These are phyloP conservation scores for Cadophora luteo-olivacea DNA, from an alignment of 2,329 filamentous ascomycete genomes.

Conservation along the genomic window DNA sequence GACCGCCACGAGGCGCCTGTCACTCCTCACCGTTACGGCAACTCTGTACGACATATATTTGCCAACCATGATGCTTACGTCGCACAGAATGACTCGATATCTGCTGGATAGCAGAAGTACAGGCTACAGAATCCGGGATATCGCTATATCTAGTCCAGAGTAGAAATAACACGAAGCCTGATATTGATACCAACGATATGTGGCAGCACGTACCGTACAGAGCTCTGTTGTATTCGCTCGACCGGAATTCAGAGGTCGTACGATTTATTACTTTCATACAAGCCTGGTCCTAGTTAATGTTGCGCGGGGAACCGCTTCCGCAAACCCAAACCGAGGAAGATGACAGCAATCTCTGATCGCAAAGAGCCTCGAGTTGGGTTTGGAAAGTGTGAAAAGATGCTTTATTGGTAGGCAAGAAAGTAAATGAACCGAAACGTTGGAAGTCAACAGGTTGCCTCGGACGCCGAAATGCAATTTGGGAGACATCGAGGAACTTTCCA, in stretches of 20 bases:
- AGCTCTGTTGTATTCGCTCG: not conserved
- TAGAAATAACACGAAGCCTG: not conserved
- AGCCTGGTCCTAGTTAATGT: not conserved
- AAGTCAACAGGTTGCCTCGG: no score
- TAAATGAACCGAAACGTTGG: not conserved
- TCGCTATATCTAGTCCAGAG: not conserved
- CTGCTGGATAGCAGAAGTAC: not conserved
- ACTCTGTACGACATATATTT: not conserved
- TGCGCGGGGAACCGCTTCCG: slow-evolving; percentile 7
- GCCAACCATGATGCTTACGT: not conserved
- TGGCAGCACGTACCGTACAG: not conserved
- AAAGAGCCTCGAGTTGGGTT: not conserved
- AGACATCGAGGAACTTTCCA: not conserved
- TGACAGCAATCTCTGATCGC: slow-evolving; percentile 2
- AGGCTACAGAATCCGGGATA: not conserved
- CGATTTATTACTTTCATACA: not conserved
- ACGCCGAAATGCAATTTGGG: not conserved
- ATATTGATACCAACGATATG: not conserved
- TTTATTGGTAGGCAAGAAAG: not conserved
- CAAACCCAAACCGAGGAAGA: slow-evolving; percentile 2
- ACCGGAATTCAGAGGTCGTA: not conserved
- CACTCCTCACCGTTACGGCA: slow-evolving; percentile 17
- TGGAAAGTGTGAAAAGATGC: not conserved
- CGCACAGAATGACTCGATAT: not conserved
- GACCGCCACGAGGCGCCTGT: slow-evolving; percentile 29